A percentile compares a stretch with the other conserved stretches of the same genome.
phyloP scores from a whole-genome alignment of 2,329 filamentous ascomycete species.

The Ceratocystis diversiconidia region DNA sequence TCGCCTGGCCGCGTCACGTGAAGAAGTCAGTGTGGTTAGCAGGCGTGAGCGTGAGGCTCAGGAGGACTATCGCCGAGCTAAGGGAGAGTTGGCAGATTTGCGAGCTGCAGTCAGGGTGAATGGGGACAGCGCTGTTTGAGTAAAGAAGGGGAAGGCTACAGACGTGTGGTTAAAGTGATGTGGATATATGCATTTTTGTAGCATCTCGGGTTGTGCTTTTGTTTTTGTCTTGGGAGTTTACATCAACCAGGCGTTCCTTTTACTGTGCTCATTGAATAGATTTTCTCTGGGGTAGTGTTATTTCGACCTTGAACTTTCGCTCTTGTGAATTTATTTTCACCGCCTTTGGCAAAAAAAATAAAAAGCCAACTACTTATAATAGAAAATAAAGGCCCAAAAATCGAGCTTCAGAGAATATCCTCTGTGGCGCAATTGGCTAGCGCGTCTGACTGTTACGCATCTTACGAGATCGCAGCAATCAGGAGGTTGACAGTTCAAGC shows the following conservation, averaged over 20 bases:
- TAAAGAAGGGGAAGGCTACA: not conserved
- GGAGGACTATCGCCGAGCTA: constrained; percentile 62
- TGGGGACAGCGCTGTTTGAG: not conserved
- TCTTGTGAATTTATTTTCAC: not conserved
- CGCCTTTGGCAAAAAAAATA: not conserved
- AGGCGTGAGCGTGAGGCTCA: constrained; percentile 80
- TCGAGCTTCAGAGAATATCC: constrained; percentile 1
- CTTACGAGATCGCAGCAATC: constrained; percentile 7
- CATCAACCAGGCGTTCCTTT: not conserved
- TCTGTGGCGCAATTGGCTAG: constrained; percentile 40
- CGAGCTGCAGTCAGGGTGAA: constrained; percentile 19
- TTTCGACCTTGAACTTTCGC: not conserved
- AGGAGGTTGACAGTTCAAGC: constrained; percentile 19
- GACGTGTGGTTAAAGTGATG: not conserved
- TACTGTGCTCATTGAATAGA: not conserved
- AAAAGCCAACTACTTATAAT: not conserved
- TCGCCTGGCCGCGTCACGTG: constrained; percentile 58
- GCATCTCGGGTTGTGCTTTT: not conserved
- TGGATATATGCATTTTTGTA: not conserved
- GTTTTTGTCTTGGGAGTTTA: not conserved
- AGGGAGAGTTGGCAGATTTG: constrained; percentile 61
- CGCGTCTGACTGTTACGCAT: constrained; percentile 43
- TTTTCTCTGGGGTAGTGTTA: too few relatives aligned
- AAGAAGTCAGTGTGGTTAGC: constrained; percentile 71
- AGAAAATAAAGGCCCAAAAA: not conserved